Percentiles rank a stretch among this genome's conserved stretches.
These are phyloP conservation scores for Fonsecaea pedrosoi DNA, from an alignment of 2,329 filamentous ascomycete genomes.

Conservation along the genomic window DNA sequence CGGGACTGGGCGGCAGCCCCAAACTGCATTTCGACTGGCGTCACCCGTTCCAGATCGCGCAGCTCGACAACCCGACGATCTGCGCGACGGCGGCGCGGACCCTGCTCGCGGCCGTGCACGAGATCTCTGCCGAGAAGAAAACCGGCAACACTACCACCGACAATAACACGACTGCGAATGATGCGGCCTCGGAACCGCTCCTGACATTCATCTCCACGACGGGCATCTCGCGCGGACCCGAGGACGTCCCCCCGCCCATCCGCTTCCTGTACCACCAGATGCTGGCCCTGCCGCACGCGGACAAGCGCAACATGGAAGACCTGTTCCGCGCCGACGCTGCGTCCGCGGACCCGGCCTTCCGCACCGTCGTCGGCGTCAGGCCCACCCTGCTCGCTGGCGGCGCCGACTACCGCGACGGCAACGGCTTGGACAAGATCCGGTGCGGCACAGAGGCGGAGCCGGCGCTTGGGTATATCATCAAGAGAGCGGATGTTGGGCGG, in stretches of 20 bases:
- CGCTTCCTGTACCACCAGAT: constrained; percentile 45
- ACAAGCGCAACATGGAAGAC: constrained; percentile 50
- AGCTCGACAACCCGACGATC: constrained; percentile 46
- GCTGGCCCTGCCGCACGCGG: constrained; percentile 44
- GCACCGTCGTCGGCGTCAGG: constrained; percentile 43
- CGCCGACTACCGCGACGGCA: constrained; percentile 32
- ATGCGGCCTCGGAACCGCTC: constrained; percentile 34
- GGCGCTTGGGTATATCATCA: constrained; percentile 46
- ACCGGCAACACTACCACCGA: background rate
- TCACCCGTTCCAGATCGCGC: constrained; percentile 40
- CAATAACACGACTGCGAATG: background rate
- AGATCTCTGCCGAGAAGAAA: constrained; percentile 35
- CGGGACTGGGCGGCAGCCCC: constrained; percentile 53
- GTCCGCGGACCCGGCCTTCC: constrained; percentile 42
- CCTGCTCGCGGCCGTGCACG: constrained; percentile 40
- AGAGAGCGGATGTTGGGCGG: constrained; percentile 46
- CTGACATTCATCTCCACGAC: constrained; percentile 46
- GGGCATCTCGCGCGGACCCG: constrained; percentile 41
- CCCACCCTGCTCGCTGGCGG: constrained; percentile 45
- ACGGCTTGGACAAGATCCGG: constrained; percentile 42
- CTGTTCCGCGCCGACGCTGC: constrained; percentile 42
- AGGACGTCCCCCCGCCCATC: constrained; percentile 44
- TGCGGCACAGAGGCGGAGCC: constrained; percentile 42
- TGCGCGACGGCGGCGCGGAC: constrained; percentile 45
- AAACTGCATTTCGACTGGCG: constrained; percentile 39